These are phyloP conservation scores for Trametes polyzona DNA, from an alignment of 1,284 basidiomycete genomes.

Conservation along the genomic window DNA sequence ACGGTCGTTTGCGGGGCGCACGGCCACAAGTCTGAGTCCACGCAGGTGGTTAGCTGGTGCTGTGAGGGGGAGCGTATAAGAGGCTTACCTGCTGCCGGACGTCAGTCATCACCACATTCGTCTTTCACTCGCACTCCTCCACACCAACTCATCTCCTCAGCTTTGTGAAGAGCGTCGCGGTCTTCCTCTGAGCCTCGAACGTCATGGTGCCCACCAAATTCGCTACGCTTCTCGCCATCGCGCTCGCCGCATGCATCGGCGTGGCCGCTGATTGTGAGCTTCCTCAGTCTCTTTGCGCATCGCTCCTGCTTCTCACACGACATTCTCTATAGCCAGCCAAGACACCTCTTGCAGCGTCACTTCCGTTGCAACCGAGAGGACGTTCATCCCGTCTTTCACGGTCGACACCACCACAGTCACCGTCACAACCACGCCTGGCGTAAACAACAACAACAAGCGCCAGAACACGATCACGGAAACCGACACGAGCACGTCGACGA, in stretches of 20 bases:
- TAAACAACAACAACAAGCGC: background rate
- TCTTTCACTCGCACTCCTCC: background rate
- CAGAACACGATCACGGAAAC: background rate
- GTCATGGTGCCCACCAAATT: constrained; percentile 3
- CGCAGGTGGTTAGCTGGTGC: too few species aligned
- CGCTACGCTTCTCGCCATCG: background rate
- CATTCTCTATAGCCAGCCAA: background rate
- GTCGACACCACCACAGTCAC: background rate
- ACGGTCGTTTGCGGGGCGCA: too few species aligned
- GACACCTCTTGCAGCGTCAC: background rate
- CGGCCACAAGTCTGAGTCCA: too few species aligned
- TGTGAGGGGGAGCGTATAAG: background rate
- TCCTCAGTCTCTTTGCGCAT: background rate
- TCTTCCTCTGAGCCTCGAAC: too few species aligned
- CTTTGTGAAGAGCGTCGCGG: too few species aligned
- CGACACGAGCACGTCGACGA: background rate
- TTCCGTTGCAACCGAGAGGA: background rate
- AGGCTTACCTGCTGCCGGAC: background rate
- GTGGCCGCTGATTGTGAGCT: background rate
- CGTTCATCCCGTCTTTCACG: background rate
- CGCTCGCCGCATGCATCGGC: constrained; percentile 1
- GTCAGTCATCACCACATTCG: background rate
- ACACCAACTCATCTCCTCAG: background rate
- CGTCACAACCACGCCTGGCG: background rate
- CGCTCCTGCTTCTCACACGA: background rate